Percentiles rank a stretch among this genome's conserved stretches.
Conservation (phyloP, 129 eudicot species). For the Artemisia annua region DNA sequence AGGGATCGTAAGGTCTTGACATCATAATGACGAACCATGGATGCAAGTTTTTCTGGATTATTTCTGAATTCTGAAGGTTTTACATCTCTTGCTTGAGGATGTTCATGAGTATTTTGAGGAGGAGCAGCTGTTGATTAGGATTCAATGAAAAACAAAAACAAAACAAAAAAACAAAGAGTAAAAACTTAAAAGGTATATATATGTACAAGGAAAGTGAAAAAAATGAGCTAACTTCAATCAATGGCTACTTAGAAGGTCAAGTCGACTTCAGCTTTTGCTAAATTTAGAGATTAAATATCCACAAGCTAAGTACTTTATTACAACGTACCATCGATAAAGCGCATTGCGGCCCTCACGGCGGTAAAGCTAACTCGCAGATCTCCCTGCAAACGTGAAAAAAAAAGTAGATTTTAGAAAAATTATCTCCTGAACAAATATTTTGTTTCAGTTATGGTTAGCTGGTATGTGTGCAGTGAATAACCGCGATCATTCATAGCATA, state of each 20-base stretch:
- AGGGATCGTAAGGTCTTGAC: constrained; percentile 38
- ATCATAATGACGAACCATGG: constrained; percentile 61
- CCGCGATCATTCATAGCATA: constrained; percentile 11
- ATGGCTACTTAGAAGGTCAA: neutral
- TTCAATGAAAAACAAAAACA: neutral
- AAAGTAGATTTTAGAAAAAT: neutral
- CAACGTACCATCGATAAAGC: constrained; percentile 63
- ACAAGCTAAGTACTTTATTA: constrained; percentile 24
- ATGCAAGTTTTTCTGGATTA: constrained; percentile 70
- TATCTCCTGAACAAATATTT: neutral
- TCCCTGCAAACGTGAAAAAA: constrained; percentile 50
- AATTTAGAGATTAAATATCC: neutral
- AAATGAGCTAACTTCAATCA: neutral
- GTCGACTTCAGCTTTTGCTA: neutral
- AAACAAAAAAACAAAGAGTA: constrained; percentile 3
- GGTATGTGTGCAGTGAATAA: constrained; percentile 3
- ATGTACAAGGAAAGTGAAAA: neutral
- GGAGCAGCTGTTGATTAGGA: constrained; percentile 24
- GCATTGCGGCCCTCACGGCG: constrained; percentile 63
- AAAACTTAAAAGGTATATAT: neutral
- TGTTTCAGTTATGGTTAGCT: constrained; percentile 5
- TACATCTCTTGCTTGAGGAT: constrained; percentile 22
- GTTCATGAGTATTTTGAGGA: constrained; percentile 19
- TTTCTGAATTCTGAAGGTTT: constrained; percentile 43
- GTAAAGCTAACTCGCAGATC: constrained; percentile 53